These are phyloP conservation scores for Shiraia sp. DNA, from an alignment of 2,329 filamentous ascomycete genomes.

Conservation along the genomic window DNA sequence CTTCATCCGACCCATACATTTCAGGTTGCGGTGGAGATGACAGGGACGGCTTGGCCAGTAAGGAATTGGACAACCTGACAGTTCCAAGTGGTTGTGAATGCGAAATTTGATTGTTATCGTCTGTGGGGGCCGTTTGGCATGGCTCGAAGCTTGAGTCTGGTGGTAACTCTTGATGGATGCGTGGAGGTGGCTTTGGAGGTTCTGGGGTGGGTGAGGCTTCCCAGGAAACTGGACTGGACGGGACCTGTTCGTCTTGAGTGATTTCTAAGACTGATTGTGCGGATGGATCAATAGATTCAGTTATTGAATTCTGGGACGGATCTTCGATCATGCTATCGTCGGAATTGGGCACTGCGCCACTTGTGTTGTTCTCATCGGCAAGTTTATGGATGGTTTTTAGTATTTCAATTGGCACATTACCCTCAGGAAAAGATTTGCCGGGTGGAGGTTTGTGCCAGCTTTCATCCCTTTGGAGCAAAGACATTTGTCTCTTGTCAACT, in stretches of 20 bases:
- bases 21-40: constrained; percentile 22
- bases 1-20: constrained; percentile 22
- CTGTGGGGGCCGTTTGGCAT: background rate
- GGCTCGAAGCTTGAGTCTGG: constrained; percentile 35
- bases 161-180: constrained; percentile 19
- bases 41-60: constrained; percentile 6
- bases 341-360: constrained; percentile 12
- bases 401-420: constrained; percentile 45
- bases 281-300: constrained; percentile 7
- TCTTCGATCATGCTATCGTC: constrained; percentile 15
- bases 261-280: constrained; percentile 5
- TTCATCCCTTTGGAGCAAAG: constrained; percentile 52
- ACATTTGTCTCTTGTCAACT: constrained; percentile 53
- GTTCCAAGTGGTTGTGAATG: background rate
- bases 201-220: constrained; percentile 16
- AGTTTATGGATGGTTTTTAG: constrained; percentile 24
- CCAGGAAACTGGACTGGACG: constrained; percentile 25
- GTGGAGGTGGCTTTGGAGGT: constrained; percentile 16
- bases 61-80: constrained; percentile 15
- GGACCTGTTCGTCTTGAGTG: constrained; percentile 11
- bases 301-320: constrained; percentile 16
- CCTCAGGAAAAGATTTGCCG: constrained; percentile 39
- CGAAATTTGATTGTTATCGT: background rate
- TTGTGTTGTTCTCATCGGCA: constrained; percentile 21
- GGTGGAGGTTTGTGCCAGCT: constrained; percentile 40